Percentiles rank a stretch among this genome's conserved stretches.
Evolutionary conservation across 371 early-diverging fungal species (phyloP).

Genomic region (Blakeslea trispora): DNA sequence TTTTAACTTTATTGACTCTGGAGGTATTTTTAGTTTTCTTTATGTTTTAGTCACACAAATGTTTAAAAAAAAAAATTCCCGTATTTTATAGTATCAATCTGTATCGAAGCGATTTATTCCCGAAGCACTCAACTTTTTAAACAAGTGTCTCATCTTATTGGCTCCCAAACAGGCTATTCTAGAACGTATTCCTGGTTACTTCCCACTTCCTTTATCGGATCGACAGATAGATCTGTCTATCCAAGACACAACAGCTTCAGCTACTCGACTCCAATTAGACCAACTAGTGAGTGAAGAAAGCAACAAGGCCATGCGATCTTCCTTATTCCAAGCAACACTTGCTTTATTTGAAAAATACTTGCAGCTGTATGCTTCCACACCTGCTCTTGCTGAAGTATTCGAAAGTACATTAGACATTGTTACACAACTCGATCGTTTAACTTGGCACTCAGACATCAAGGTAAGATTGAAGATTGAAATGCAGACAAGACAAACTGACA

Average conservation of each 20-base stretch:
- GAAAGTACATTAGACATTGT: slow-evolving; percentile 47
- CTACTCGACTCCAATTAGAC: slow-evolving; percentile 26
- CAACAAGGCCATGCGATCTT: slow-evolving; percentile 24
- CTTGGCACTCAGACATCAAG: slow-evolving; percentile 41
- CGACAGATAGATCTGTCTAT: slow-evolving; percentile 37
- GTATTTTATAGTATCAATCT: slow-evolving; percentile 57
- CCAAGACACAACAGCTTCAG: slow-evolving; percentile 15
- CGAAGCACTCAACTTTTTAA: slow-evolving; percentile 78
- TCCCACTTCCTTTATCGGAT: slow-evolving; percentile 44
- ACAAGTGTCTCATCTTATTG: slow-evolving; percentile 48
- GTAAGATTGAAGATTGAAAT: no score
- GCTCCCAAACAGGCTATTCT: slow-evolving; percentile 50
- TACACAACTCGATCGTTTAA: slow-evolving; percentile 16
- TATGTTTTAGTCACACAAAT: neutral
- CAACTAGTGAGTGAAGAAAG: slow-evolving; percentile 24
- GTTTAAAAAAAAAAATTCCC: neutral
- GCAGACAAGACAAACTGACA: no score
- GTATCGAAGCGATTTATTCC: slow-evolving; percentile 85
- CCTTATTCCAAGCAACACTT: slow-evolving; percentile 43
- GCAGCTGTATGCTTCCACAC: slow-evolving; percentile 57
- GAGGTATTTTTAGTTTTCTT: no score
- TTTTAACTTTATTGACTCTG: slow-evolving; percentile 68
- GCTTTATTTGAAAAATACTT: slow-evolving; percentile 53
- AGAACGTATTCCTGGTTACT: slow-evolving; percentile 45
- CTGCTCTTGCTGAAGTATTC: slow-evolving; percentile 66